A percentile compares a stretch with the other conserved stretches of the same genome.
phyloP scores from a whole-genome alignment of 345 rosid genomes.

The Pelargonium nanum region DNA sequence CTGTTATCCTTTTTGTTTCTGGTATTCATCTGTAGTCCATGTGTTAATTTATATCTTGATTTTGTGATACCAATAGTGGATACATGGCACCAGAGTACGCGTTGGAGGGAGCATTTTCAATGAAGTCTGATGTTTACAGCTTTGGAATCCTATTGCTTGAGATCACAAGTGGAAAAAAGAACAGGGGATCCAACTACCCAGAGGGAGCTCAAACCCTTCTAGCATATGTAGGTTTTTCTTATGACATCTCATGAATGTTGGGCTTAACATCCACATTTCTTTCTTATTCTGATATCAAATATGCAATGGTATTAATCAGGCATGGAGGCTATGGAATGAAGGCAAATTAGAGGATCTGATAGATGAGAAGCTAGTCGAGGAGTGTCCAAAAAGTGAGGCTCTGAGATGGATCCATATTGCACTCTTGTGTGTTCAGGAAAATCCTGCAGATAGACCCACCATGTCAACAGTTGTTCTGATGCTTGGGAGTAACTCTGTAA shows the following conservation, averaged over 20 bases:
- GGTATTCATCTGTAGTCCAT: too few species aligned
- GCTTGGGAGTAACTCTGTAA: constrained; percentile 30
- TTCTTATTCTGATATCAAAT: not conserved
- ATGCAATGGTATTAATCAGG: constrained; percentile 21
- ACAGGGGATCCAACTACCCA: constrained; percentile 17
- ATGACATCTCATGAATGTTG: not conserved
- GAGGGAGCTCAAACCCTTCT: constrained; percentile 25
- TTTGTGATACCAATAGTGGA: constrained; percentile 21
- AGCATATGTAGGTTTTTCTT: constrained; percentile 21
- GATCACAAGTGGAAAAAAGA: constrained; percentile 35
- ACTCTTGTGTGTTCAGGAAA: constrained; percentile 35
- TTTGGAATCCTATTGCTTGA: constrained; percentile 34
- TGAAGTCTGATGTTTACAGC: constrained; percentile 40
- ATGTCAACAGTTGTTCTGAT: constrained; percentile 37
- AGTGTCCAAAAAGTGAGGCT: constrained; percentile 16
- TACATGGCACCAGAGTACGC: constrained; percentile 56
- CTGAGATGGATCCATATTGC: constrained; percentile 39
- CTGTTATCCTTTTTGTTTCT: too few species aligned
- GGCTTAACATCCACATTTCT: not conserved
- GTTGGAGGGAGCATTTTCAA: constrained; percentile 30
- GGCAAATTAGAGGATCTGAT: constrained; percentile 20
- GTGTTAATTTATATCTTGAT: too few species aligned
- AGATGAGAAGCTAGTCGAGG: constrained; percentile 15
- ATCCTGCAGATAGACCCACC: constrained; percentile 33
- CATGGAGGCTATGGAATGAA: constrained; percentile 35